Conservation (phyloP, 2,329 filamentous ascomycete genomes). For the Chaetothyriales sp. region DNA sequence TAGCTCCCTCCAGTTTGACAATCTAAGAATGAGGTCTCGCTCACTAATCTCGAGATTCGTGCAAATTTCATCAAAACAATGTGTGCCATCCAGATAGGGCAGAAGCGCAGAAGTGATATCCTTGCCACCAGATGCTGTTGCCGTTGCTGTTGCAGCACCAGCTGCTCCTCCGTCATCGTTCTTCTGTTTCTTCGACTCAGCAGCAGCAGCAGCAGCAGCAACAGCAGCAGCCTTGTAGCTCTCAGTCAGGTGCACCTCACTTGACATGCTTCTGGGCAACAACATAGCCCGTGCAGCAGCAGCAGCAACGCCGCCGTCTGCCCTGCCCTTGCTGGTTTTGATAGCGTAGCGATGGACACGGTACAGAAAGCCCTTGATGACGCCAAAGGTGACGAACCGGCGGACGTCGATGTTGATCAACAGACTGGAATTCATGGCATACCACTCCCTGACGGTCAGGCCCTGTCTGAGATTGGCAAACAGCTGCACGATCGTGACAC, state of each 20-base stretch:
- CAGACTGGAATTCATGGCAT: constrained; percentile 56
- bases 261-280: constrained; percentile 11
- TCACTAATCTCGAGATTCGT: constrained; percentile 35
- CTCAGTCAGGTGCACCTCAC: constrained; percentile 10
- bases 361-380: constrained; percentile 90
- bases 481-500: constrained; percentile 52
- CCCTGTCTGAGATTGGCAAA: constrained; percentile 76
- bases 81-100: constrained; percentile 33
- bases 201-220: too few species aligned
- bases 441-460: constrained; percentile 74
- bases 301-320: background rate
- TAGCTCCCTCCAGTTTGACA: constrained; percentile 26
- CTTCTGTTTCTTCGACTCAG: constrained; percentile 2
- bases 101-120: constrained; percentile 17
- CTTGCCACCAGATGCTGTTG: too few species aligned
- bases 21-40: constrained; percentile 27
- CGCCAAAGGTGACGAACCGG: constrained; percentile 83
- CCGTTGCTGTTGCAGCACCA: too few species aligned
- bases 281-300: background rate
- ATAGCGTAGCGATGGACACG: constrained; percentile 84
- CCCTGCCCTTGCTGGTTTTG: constrained; percentile 20
- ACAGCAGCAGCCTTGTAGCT: background rate
- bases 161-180: background rate
- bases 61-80: constrained; percentile 37
- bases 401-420: constrained; percentile 71